A percentile compares a stretch with the other conserved stretches of the same genome.
Evolutionary conservation across 495 filamentous ascomycete genomes (phyloP).

Genomic region (Aspergillus kassunensis): DNA sequence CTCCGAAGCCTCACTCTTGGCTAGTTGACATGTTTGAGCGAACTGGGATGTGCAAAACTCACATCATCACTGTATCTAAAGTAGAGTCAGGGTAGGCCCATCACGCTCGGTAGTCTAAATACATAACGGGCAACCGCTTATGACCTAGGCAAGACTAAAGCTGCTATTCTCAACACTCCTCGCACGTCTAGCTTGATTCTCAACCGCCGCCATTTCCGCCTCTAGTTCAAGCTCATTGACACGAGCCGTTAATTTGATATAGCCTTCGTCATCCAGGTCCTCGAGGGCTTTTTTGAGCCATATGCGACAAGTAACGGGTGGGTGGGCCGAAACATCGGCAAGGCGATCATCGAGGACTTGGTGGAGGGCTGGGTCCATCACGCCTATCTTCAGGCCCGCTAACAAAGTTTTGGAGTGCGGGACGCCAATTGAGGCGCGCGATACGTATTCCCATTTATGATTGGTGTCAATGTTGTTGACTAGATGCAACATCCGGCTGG

Average conservation of each 20-base stretch:
- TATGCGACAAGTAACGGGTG: neutral
- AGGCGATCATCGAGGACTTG: neutral
- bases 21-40: conserved; percentile 44
- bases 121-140: no score
- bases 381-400: neutral
- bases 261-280: neutral
- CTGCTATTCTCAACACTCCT: no score
- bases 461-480: neutral
- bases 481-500: neutral
- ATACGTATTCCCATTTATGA: neutral
- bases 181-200: no score
- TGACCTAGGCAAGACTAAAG: no score
- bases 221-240: neutral
- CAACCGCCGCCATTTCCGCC: no score
- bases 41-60: conserved; percentile 59
- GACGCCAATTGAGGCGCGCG: neutral
- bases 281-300: neutral
- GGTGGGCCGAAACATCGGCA: neutral
- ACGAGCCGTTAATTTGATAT: neutral
- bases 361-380: neutral
- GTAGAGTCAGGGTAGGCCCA: no score
- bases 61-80: no score
- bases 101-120: no score
- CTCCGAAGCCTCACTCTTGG: conserved; percentile 45
- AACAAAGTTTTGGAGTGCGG: neutral